phyloP scores from a whole-genome alignment of 2,329 filamentous ascomycete species.

The Sarocladium kiliense region DNA sequence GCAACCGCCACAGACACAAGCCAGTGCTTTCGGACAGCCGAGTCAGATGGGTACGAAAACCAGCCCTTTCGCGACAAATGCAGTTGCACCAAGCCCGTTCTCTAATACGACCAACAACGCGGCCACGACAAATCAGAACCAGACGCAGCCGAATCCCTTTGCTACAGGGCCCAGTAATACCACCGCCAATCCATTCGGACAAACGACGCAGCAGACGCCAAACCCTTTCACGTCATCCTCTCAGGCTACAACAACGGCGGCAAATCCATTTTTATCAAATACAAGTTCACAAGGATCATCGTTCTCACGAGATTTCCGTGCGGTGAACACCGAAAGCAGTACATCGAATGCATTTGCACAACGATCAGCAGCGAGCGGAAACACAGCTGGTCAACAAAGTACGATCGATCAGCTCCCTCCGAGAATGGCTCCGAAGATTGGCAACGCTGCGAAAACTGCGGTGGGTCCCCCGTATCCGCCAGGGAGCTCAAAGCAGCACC shows the following conservation, averaged over 20 bases:
- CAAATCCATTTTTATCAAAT: constrained; percentile 8
- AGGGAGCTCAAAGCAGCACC: constrained; percentile 38
- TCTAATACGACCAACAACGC: not conserved
- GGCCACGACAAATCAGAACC: constrained; percentile 20
- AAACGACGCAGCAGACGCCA: constrained; percentile 10
- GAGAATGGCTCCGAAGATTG: constrained; percentile 8
- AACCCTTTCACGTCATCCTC: constrained; percentile 19
- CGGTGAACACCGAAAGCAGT: no score
- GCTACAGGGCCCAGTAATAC: constrained; percentile 15
- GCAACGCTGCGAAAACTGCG: constrained; percentile 14
- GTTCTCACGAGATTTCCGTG: no score
- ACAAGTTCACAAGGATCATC: no score
- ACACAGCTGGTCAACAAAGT: constrained; percentile 19
- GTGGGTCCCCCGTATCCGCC: constrained; percentile 36
- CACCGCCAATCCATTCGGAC: constrained; percentile 10
- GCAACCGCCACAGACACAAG: constrained; percentile 23
- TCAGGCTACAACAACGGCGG: not conserved
- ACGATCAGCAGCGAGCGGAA: constrained; percentile 14
- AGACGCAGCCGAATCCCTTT: constrained; percentile 23
- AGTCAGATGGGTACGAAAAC: constrained; percentile 10
- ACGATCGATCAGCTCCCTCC: constrained; percentile 21
- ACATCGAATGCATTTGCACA: constrained; percentile 5
- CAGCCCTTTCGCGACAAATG: constrained; percentile 8
- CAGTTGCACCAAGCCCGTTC: not conserved
- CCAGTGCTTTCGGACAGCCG: constrained; percentile 24